Evolutionary conservation across 495 filamentous ascomycete species (phyloP), one percentile per base, ranked within the genome.

Genomic region (Apiosordaria backusii): DNA sequence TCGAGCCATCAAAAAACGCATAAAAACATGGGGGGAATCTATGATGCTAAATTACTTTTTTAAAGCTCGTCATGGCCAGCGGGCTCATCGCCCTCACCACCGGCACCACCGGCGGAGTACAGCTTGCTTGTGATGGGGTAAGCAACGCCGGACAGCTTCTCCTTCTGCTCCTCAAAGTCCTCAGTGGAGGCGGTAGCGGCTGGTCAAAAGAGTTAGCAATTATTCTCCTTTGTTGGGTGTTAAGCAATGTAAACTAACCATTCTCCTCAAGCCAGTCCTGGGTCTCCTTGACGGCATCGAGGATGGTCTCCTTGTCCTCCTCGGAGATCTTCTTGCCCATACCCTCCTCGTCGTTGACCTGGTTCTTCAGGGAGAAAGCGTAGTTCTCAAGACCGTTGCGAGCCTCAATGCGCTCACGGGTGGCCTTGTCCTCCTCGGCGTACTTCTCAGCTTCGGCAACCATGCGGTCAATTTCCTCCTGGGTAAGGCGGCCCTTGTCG

Each of bases 71-170:
- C 96, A 78, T 98, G 96, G 53, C 78, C 81, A 55, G 75, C 75
- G 57, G 89, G 86, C 82, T 96, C 92, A 67, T 96, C 92, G 65
- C 87, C 87, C 50, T 87, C 90, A 60, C 78, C 85, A 57, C 78
- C 84, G 21, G 82, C 85, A 40, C 86, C 86, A 68, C 83, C 87
- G 71, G 86, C 86, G 75, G 88, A 83, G 82, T 99, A 96, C 61
- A 96, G 82, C 87, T 99, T 99, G 84, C 90, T 94, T 73, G 95
- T 99, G 82, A 99, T 99, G 40, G 95, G 95, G 83, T 98, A 97
- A 23, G 95, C 95, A 64, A 97, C 91, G 80, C 89, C 88, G 72
- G 90, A 94, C 69, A 99, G 88, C 85, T 97, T 97, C 89, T 99
- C 94, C 86, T 94, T 96, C 84, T 98, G 93, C 87, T 99, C 95